A percentile compares a stretch with the other conserved stretches of the same genome.
phyloP scores from a whole-genome alignment of 2,329 filamentous ascomycete species.

The Helotiales sp. region DNA sequence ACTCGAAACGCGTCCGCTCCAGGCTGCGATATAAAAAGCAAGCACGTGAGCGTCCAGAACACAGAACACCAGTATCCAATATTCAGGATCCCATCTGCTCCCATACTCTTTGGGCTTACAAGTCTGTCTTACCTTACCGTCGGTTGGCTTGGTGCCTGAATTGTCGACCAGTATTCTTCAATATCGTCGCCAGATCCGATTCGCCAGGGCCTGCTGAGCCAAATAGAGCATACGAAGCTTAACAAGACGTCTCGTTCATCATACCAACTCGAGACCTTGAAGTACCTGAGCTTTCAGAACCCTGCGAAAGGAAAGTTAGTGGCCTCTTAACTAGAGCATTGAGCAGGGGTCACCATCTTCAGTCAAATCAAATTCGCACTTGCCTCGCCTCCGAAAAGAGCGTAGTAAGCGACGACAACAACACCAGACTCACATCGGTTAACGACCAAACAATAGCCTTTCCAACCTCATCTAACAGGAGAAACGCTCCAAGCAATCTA shows the following conservation, averaged over 20 bases:
- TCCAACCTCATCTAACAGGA: too few relatives aligned
- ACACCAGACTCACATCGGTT: not conserved
- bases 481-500: too few relatives aligned
- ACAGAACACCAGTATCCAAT: not conserved
- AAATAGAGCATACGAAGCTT: not conserved
- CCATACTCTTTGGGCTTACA: not conserved
- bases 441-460: too few relatives aligned
- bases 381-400: not conserved
- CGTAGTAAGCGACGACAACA: conserved; percentile 6
- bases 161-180: not conserved
- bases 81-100: too few relatives aligned
- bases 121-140: not conserved
- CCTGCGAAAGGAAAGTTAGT: too few relatives aligned
- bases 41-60: conserved; percentile 17
- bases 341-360: too few relatives aligned
- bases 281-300: not conserved
- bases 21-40: conserved; percentile 18
- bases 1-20: conserved; percentile 19
- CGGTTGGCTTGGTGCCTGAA: not conserved
- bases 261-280: not conserved
- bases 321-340: too few relatives aligned
- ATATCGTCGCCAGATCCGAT: not conserved
- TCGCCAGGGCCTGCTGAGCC: not conserved
- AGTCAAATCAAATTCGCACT: too few relatives aligned
- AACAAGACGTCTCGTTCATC: not conserved